A percentile compares a stretch with the other conserved stretches of the same genome.
These are phyloP conservation scores for Geoglossum cookeanum DNA, from an alignment of 2,329 filamentous ascomycete genomes.

Conservation along the genomic window DNA sequence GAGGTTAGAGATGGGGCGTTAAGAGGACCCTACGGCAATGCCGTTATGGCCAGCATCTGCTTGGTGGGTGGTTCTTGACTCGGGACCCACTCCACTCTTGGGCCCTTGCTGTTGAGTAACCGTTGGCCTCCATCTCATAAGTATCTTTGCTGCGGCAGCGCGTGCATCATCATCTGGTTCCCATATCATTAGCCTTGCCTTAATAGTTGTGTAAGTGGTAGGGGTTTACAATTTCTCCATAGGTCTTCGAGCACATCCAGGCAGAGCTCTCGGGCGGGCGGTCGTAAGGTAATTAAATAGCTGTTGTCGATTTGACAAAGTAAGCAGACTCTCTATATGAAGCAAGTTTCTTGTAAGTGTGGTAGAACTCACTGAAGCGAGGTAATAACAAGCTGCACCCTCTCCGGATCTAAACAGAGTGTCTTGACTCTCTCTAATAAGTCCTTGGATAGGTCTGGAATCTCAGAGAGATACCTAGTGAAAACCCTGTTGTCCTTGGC, in stretches of 20 bases:
- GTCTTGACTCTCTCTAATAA: constrained; percentile 54
- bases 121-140: constrained; percentile 28
- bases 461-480: constrained; percentile 78
- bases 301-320: constrained; percentile 14
- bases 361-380: constrained; percentile 30
- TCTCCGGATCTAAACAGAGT: constrained; percentile 42
- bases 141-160: constrained; percentile 31
- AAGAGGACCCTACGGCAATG: neutral
- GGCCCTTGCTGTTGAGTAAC: neutral
- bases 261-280: constrained; percentile 36
- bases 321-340: neutral
- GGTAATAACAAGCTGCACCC: constrained; percentile 38
- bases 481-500: constrained; percentile 64
- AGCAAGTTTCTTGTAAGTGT: neutral
- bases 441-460: constrained; percentile 55
- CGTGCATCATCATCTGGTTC: constrained; percentile 25
- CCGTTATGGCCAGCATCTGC: neutral
- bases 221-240: constrained; percentile 30
- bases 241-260: constrained; percentile 39
- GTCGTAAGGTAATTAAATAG: constrained; percentile 38
- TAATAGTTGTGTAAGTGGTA: neutral
- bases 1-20: too few relatives aligned
- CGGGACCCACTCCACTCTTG: neutral
- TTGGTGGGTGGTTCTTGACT: neutral
- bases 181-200: neutral